Evolutionary conservation across 2,329 filamentous ascomycete species (phyloP).

Genomic region (Penicillium sp.): DNA sequence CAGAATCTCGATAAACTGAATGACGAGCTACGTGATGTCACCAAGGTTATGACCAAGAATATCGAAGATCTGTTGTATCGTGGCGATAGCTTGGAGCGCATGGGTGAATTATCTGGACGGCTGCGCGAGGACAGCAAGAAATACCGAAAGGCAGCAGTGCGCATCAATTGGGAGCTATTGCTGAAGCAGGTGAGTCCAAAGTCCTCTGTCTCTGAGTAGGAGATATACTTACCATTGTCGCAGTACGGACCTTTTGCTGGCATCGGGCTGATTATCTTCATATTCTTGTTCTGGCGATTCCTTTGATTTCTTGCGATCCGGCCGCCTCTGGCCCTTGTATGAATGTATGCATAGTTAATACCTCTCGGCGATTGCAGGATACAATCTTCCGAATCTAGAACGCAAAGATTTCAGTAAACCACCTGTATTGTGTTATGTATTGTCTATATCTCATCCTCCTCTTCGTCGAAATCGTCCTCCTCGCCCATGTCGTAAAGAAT

Average conservation of each 20-base stretch:
- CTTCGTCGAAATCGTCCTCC: slow-evolving; percentile 96
- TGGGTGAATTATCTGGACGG: slow-evolving; percentile 90
- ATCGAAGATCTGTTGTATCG: slow-evolving; percentile 96
- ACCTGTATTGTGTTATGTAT: not conserved
- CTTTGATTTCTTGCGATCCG: slow-evolving; percentile 57
- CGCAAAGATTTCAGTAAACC: slow-evolving; percentile 9
- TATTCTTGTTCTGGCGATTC: slow-evolving; percentile 92
- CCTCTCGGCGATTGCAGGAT: slow-evolving; percentile 34
- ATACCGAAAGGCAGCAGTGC: slow-evolving; percentile 86
- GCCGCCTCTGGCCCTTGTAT: slow-evolving; percentile 26
- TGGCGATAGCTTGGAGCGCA: slow-evolving; percentile 90
- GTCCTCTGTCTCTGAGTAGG: not conserved
- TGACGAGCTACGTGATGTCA: slow-evolving; percentile 95
- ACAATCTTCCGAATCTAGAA: slow-evolving; percentile 25
- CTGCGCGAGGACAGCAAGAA: slow-evolving; percentile 91
- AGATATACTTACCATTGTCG: slow-evolving; percentile 25
- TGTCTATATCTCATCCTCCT: slow-evolving; percentile 82
- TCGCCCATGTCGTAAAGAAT: slow-evolving; percentile 96
- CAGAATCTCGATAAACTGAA: slow-evolving; percentile 95
- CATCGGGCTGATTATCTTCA: slow-evolving; percentile 76
- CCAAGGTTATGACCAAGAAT: slow-evolving; percentile 99
- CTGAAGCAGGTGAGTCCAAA: slow-evolving; percentile 70
- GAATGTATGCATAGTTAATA: slow-evolving; percentile 42
- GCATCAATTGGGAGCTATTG: slow-evolving; percentile 97
- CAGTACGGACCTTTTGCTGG: slow-evolving; percentile 86